A percentile compares a stretch with the other conserved stretches of the same genome.
Evolutionary conservation across 306 rosid species (phyloP).

Genomic region (Vigna hirtella): DNA sequence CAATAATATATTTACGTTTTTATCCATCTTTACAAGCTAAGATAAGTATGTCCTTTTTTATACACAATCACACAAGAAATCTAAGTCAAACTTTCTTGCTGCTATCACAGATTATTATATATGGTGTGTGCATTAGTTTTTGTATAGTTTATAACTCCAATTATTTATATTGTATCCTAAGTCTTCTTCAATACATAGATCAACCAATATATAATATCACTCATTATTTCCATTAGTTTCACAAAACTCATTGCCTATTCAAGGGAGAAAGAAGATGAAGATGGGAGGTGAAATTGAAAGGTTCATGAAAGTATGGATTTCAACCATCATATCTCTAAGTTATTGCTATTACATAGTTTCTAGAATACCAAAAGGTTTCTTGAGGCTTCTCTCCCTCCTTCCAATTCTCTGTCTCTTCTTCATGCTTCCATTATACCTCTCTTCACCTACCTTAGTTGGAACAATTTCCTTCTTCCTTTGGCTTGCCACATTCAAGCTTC

Average conservation of each 20-base stretch:
- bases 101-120: no score
- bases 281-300: conserved; percentile 47
- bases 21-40: background rate
- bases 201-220: background rate
- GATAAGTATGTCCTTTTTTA: no score
- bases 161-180: background rate
- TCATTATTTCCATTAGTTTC: background rate
- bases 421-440: conserved; percentile 48
- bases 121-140: no score
- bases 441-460: conserved; percentile 41
- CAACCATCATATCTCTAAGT: conserved; percentile 34
- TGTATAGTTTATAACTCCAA: no score
- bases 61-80: no score
- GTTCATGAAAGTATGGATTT: conserved; percentile 54
- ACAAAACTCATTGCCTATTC: background rate
- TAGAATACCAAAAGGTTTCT: conserved; percentile 43
- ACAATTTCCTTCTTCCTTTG: conserved; percentile 52
- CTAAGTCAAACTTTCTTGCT: no score
- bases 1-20: background rate
- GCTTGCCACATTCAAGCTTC: conserved; percentile 53
- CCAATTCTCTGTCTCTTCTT: conserved; percentile 52
- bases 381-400: conserved; percentile 48
- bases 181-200: background rate
- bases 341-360: conserved; percentile 53
- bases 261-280: background rate